Evolutionary conservation across 2,329 filamentous ascomycete genomes (phyloP).

Genomic region (Blastomyces silverae): DNA sequence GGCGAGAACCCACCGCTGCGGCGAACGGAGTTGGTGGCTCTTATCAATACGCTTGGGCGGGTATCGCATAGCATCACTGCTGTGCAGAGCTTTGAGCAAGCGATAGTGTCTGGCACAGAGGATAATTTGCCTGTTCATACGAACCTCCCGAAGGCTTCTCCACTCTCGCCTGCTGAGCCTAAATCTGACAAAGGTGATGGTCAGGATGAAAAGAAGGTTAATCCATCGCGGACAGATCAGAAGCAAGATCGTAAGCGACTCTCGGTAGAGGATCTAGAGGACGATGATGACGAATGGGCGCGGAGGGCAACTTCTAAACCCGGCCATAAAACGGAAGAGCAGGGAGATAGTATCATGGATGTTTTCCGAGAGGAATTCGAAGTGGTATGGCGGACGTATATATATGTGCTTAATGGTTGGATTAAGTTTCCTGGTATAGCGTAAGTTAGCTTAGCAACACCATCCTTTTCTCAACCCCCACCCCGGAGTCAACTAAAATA

Average conservation of each 20-base stretch:
- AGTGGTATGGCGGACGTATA: conserved; percentile 56
- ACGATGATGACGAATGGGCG: conserved; percentile 31
- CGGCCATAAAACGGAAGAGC: not conserved
- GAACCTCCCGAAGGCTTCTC: conserved; percentile 7
- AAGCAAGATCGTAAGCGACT: conserved; percentile 28
- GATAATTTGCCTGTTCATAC: conserved; percentile 14
- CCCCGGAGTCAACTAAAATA: not conserved
- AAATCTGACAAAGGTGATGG: not conserved
- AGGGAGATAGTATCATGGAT: conserved; percentile 48
- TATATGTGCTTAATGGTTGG: conserved; percentile 66
- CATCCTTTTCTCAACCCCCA: not conserved
- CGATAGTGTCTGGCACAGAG: conserved; percentile 35
- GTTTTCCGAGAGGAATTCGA: conserved; percentile 57
- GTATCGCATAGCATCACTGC: conserved; percentile 74
- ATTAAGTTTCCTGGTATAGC: conserved; percentile 57
- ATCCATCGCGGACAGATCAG: conserved; percentile 19
- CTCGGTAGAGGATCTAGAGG: conserved; percentile 33
- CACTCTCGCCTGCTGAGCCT: not conserved
- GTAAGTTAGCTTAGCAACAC: conserved; percentile 63
- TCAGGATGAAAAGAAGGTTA: not conserved
- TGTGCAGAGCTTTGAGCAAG: conserved; percentile 61
- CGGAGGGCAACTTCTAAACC: conserved; percentile 21
- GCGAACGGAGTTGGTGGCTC: conserved; percentile 84
- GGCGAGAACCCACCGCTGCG: conserved; percentile 64
- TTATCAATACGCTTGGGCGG: conserved; percentile 89